Evolutionary conservation across 208 protist genomes (phyloP).

Genomic region (Acanthamoeba polyphaga): DNA sequence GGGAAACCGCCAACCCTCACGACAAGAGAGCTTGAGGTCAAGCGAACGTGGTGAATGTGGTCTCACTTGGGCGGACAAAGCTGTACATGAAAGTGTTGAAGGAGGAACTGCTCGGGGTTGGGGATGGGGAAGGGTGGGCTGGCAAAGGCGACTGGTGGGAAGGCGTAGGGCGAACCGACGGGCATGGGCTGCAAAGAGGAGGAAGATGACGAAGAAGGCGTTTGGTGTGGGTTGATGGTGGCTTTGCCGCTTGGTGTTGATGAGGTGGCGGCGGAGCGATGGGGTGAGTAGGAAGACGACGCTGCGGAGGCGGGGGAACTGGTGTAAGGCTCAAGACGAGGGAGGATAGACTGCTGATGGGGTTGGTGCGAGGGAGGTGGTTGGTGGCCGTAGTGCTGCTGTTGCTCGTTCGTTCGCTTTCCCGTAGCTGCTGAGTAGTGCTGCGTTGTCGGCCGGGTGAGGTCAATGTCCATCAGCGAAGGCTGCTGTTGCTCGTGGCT

Average conservation of each 20-base stretch:
- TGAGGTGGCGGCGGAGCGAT: background rate
- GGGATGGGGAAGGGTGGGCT: conserved; percentile 30
- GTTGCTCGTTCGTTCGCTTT: background rate
- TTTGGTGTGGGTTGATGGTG: background rate
- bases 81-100: conserved; percentile 20
- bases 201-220: background rate
- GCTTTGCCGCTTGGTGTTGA: background rate
- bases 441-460: background rate
- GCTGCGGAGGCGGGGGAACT: background rate
- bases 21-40: background rate
- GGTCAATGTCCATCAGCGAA: background rate
- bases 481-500: background rate
- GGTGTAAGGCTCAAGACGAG: background rate
- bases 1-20: background rate
- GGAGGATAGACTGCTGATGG: background rate
- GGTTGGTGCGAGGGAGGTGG: background rate
- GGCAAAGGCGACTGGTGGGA: conserved; percentile 3
- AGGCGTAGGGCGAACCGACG: background rate
- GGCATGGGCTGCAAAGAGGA: background rate
- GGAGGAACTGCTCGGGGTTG: conserved; percentile 51
- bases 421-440: background rate
- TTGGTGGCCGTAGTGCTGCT: too few relatives aligned
- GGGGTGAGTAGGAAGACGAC: background rate
- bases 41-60: background rate
- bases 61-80: conserved; percentile 11